Conservation (phyloP, 345 rosid genomes). For the Ailanthus altissimus region DNA sequence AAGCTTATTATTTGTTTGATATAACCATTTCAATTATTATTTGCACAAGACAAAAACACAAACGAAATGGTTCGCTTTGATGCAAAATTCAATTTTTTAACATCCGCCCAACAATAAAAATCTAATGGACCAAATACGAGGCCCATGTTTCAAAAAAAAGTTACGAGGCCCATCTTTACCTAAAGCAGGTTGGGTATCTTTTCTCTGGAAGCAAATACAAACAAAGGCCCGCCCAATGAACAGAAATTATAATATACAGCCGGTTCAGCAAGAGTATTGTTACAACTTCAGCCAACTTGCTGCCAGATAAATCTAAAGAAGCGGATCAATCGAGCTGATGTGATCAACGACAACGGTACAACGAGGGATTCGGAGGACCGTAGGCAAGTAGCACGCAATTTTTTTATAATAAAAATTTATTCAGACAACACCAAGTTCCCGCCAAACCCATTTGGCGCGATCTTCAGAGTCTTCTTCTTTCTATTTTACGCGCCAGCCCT, state of each 20-base stretch:
- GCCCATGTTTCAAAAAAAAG: not conserved
- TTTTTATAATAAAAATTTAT: not conserved
- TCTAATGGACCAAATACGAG: not conserved
- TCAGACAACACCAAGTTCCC: slow-evolving; percentile 5
- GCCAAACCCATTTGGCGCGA: slow-evolving; percentile 26
- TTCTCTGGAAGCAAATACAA: not conserved
- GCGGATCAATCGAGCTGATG: not conserved
- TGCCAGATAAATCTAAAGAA: not conserved
- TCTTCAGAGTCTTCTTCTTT: not conserved
- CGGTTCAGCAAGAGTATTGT: too few species aligned
- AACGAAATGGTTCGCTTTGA: too few species aligned
- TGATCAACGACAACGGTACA: not conserved
- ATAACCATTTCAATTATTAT: too few species aligned
- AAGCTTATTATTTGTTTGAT: too few species aligned
- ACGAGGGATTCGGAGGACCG: not conserved
- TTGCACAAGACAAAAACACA: too few species aligned
- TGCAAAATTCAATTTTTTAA: too few species aligned
- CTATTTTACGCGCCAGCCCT: not conserved
- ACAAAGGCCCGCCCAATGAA: not conserved
- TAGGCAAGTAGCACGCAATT: not conserved
- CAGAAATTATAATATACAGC: not conserved
- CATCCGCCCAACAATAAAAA: too few species aligned
- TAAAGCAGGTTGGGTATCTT: not conserved
- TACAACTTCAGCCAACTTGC: not conserved
- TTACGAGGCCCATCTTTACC: not conserved